phyloP scores from a whole-genome alignment of 1,284 basidiomycete genomes.

The Moesziomyces antarcticus region DNA sequence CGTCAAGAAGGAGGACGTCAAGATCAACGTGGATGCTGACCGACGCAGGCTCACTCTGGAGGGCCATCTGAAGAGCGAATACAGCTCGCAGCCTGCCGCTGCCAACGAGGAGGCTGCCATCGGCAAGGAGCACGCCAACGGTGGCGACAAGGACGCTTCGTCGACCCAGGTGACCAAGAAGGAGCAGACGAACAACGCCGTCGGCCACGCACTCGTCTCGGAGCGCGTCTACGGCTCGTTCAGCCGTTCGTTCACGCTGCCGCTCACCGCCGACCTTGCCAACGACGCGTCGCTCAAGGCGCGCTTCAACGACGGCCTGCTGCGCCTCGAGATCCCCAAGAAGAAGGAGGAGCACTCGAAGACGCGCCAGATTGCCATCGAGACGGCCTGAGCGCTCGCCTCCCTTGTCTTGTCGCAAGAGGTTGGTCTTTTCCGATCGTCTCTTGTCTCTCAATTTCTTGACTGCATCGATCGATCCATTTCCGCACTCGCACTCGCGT shows the following conservation, averaged over 20 bases:
- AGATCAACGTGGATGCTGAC: conserved; percentile 46
- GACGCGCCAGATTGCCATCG: conserved; percentile 49
- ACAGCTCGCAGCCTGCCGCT: conserved; percentile 20
- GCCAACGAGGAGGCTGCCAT: conserved; percentile 1
- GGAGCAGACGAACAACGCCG: conserved; percentile 19
- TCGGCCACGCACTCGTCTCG: conserved; percentile 42
- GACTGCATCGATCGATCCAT: too few species aligned
- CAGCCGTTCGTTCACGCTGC: conserved; percentile 54
- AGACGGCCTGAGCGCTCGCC: conserved; percentile 16
- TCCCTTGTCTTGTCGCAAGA: not conserved
- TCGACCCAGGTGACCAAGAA: conserved; percentile 42
- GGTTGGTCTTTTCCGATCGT: not conserved
- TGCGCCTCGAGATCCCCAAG: conserved; percentile 55
- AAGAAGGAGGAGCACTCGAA: conserved; percentile 49
- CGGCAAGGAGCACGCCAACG: conserved; percentile 1
- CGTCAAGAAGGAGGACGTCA: conserved; percentile 54
- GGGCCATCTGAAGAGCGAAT: conserved; percentile 49
- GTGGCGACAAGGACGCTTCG: conserved; percentile 4
- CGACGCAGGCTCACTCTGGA: conserved; percentile 48
- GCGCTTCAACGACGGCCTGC: conserved; percentile 51
- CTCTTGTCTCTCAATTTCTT: too few species aligned
- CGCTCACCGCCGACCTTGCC: conserved; percentile 37
- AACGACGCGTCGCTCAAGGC: conserved; percentile 48
- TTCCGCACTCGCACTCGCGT: not conserved
- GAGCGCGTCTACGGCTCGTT: conserved; percentile 54